These are phyloP conservation scores for Melastoma malabathricum DNA, from an alignment of 345 rosid species.

Conservation along the genomic window DNA sequence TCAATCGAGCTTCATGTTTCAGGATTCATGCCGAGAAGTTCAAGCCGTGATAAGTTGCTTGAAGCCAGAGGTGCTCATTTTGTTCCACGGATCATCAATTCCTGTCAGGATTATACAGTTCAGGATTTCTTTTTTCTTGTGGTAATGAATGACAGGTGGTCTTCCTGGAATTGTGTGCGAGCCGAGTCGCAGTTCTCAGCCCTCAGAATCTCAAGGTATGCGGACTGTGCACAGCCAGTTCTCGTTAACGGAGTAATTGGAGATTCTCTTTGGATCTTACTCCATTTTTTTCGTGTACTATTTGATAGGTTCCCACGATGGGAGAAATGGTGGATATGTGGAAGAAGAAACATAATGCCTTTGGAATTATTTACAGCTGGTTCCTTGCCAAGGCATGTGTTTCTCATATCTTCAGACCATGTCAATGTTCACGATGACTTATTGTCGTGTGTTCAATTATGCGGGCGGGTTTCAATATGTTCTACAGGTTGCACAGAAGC, in stretches of 20 bases:
- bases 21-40: conserved; percentile 89
- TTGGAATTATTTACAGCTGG: conserved; percentile 89
- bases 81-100: background rate
- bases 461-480: background rate
- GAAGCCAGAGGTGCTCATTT: conserved; percentile 77
- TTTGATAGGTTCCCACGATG: conserved; percentile 66
- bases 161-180: conserved; percentile 84
- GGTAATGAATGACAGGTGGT: conserved; percentile 46
- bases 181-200: conserved; percentile 61
- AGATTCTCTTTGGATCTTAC: too few relatives aligned
- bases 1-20: conserved; percentile 6
- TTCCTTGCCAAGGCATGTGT: conserved; percentile 82
- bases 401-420: background rate
- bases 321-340: conserved; percentile 87
- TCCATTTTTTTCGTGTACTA: conserved; percentile 2
- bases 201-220: conserved; percentile 75
- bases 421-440: background rate
- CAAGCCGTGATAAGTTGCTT: conserved; percentile 56
- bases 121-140: background rate
- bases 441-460: background rate
- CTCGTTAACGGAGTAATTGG: too few relatives aligned
- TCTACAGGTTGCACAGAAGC: conserved; percentile 58
- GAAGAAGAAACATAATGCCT: conserved; percentile 77
- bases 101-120: conserved; percentile 4
- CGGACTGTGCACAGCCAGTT: too few relatives aligned